phyloP scores from a whole-genome alignment of 169 alveolate species.

The Plasmodium reichenowi region DNA sequence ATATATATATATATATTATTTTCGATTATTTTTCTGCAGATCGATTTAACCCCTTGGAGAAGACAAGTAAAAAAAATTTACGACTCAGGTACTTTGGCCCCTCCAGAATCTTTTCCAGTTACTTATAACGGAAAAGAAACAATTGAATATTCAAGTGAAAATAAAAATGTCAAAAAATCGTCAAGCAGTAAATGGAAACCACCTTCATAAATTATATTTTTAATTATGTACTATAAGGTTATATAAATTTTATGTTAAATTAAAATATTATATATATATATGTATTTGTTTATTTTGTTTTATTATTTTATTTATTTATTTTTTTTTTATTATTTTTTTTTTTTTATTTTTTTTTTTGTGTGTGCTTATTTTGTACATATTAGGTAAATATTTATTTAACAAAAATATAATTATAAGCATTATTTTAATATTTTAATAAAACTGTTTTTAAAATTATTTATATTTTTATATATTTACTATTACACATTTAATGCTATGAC shows the following conservation, averaged over 20 bases:
- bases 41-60: slow-evolving; percentile 89
- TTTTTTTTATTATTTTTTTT: background rate
- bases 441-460: too few species aligned
- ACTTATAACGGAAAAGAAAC: slow-evolving; percentile 25
- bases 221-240: background rate
- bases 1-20: background rate
- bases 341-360: background rate
- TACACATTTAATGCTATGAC: too few species aligned
- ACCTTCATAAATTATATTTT: slow-evolving; percentile 34
- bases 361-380: too few species aligned
- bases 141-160: slow-evolving; percentile 33
- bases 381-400: too few species aligned
- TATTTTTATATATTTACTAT: too few species aligned
- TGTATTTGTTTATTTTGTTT: slow-evolving; percentile 1
- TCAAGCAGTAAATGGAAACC: slow-evolving; percentile 72
- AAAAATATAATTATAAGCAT: too few species aligned
- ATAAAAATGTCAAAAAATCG: slow-evolving; percentile 30
- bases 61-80: slow-evolving; percentile 78
- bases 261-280: background rate
- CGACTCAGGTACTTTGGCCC: slow-evolving; percentile 77
- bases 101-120: slow-evolving; percentile 66
- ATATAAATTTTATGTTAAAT: background rate
- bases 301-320: background rate
- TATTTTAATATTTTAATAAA: too few species aligned
- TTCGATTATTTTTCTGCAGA: slow-evolving; percentile 40